Conservation (phyloP, 116 monocot species). For the Cymodocea nodosa region DNA sequence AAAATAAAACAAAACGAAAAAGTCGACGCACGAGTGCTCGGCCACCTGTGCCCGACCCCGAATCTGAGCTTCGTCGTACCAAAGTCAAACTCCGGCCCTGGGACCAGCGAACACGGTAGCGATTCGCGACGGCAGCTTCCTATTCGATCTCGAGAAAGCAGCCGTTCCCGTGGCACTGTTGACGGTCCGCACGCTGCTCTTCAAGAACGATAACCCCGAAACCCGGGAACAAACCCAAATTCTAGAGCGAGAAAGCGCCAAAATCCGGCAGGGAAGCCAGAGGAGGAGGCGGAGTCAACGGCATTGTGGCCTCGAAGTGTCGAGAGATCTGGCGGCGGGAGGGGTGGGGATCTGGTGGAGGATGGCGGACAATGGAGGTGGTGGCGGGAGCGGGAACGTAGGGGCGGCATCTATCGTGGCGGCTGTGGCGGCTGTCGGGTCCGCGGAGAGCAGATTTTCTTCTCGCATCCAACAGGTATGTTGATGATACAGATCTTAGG, state of each 20-base stretch:
- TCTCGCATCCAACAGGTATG: conserved; percentile 6
- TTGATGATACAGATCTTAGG: not conserved
- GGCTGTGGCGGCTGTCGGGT: conserved; percentile 1
- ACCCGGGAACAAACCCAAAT: not conserved
- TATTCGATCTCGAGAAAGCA: not conserved
- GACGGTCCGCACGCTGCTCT: not conserved
- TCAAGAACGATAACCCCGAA: too few relatives aligned
- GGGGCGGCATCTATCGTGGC: not conserved
- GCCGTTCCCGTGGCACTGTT: not conserved
- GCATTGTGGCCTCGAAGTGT: not conserved
- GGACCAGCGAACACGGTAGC: too few relatives aligned
- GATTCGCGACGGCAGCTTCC: not conserved
- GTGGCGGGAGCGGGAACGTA: not conserved
- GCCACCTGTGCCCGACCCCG: too few relatives aligned
- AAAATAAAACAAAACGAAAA: too few relatives aligned
- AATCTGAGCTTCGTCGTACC: too few relatives aligned
- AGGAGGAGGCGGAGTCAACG: not conserved
- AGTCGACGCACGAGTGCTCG: too few relatives aligned
- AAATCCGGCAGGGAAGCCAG: not conserved
- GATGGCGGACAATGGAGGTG: not conserved
- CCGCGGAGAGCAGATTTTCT: conserved; percentile 3
- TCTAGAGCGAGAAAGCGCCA: not conserved
- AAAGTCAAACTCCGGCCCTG: too few relatives aligned
- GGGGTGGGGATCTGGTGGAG: not conserved
- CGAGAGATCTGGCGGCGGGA: not conserved